These are phyloP conservation scores for Blepharisma undulans DNA, from an alignment of 169 alveolate species.

Conservation along the genomic window DNA sequence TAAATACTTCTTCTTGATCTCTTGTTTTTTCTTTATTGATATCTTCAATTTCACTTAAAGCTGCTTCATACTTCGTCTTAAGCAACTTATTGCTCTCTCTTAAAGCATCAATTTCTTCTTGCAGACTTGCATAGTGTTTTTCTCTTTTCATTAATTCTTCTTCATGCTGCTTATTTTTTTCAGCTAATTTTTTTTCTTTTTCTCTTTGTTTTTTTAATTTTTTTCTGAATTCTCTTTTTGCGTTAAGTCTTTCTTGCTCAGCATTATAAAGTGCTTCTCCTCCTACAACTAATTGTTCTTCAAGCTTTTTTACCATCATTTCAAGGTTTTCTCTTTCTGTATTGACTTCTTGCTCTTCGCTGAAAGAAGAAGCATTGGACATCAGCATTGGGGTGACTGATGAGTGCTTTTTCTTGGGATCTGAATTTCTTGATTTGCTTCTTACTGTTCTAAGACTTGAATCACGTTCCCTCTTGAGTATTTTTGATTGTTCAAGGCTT, in stretches of 20 bases:
- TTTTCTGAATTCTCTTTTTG: not conserved
- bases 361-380: not conserved
- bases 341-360: constrained; percentile 61
- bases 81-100: constrained; percentile 59
- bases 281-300: not conserved
- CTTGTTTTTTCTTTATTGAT: constrained; percentile 71
- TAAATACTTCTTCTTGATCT: constrained; percentile 77
- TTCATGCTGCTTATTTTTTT: constrained; percentile 38
- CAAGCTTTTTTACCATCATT: not conserved
- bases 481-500: not conserved
- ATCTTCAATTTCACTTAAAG: constrained; percentile 72
- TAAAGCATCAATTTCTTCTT: constrained; percentile 72
- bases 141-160: constrained; percentile 52
- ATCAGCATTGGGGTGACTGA: not conserved
- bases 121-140: constrained; percentile 53
- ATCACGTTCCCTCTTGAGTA: not conserved
- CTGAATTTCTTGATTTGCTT: not conserved
- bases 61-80: constrained; percentile 66
- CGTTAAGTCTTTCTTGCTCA: not conserved
- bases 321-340: constrained; percentile 38
- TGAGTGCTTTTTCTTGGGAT: not conserved
- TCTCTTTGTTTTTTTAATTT: not conserved
- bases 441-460: not conserved
- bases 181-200: not conserved
- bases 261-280: not conserved